Conservation (phyloP, 306 rosid species). For the Begonia loranthoides region DNA sequence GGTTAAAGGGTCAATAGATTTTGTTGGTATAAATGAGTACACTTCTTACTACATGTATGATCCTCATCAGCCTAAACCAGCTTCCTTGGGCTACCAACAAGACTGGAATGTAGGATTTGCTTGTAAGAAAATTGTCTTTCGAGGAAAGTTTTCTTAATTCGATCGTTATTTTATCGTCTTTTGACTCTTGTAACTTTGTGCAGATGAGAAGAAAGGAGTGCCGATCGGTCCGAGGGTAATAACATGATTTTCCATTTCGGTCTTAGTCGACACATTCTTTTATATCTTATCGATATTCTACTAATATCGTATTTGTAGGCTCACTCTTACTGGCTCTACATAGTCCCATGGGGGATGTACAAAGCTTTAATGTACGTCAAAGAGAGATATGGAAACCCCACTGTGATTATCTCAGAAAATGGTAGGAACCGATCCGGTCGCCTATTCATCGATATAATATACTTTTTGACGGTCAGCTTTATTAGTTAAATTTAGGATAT, state of each 20-base stretch:
- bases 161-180: not conserved
- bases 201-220: conserved; percentile 68
- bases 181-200: conserved; percentile 8
- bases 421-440: conserved; percentile 21
- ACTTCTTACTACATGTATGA: conserved; percentile 60
- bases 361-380: conserved; percentile 59
- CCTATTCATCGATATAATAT: too few relatives aligned
- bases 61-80: conserved; percentile 38
- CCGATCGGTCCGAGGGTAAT: conserved; percentile 75
- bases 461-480: too few relatives aligned
- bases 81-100: conserved; percentile 50
- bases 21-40: conserved; percentile 73
- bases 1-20: conserved; percentile 76
- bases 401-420: conserved; percentile 72
- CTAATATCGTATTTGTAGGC: conserved; percentile 30
- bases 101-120: conserved; percentile 86
- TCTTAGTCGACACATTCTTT: not conserved
- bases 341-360: conserved; percentile 97
- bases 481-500: too few relatives aligned
- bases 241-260: not conserved
- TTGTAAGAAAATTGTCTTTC: conserved; percentile 35
- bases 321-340: conserved; percentile 74
- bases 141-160: not conserved
- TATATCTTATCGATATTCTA: not conserved
- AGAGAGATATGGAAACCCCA: conserved; percentile 64